Percentiles rank a stretch among this genome's conserved stretches.
Conservation (phyloP, 139 green algal genomes). For the Chlamydomonas sp. region DNA sequence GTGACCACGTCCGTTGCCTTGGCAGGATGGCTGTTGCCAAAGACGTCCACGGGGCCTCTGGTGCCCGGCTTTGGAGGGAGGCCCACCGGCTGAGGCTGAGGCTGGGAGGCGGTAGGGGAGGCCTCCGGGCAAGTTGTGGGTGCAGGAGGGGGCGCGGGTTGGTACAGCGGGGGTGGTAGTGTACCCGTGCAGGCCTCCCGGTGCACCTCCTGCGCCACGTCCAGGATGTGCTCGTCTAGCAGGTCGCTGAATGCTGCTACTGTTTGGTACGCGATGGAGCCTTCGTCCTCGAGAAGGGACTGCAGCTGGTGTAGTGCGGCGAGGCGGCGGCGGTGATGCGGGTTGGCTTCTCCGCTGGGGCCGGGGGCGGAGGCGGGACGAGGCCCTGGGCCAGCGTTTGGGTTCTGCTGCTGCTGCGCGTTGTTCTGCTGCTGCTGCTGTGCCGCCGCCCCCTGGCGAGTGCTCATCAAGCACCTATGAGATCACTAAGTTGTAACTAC, state of each 20-base stretch:
- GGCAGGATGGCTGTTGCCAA: conserved; percentile 78
- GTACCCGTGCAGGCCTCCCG: conserved; percentile 47
- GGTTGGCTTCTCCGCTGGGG: too few relatives aligned
- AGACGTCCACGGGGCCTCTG: conserved; percentile 69
- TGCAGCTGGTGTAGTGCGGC: conserved; percentile 23
- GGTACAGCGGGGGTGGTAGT: background rate
- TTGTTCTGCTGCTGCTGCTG: too few relatives aligned
- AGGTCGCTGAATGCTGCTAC: conserved; percentile 58
- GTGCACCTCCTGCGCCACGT: conserved; percentile 74
- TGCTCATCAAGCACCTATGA: too few relatives aligned
- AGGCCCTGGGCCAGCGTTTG: too few relatives aligned
- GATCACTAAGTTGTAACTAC: too few relatives aligned
- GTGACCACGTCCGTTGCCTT: conserved; percentile 78
- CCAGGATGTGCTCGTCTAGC: conserved; percentile 64
- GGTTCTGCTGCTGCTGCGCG: background rate
- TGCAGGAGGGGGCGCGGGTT: background rate
- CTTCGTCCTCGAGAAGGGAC: conserved; percentile 36
- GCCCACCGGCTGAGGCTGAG: background rate
- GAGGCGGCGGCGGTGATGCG: conserved; percentile 10
- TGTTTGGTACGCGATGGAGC: conserved; percentile 41
- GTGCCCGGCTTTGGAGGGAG: conserved; percentile 40
- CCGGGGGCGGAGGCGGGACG: too few relatives aligned
- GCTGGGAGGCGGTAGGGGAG: background rate
- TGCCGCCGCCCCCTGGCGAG: too few relatives aligned
- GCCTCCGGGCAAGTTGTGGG: background rate